Evolutionary conservation across 73 alveolate genomes (phyloP).

Genomic region (Paramecium primaurelia): DNA sequence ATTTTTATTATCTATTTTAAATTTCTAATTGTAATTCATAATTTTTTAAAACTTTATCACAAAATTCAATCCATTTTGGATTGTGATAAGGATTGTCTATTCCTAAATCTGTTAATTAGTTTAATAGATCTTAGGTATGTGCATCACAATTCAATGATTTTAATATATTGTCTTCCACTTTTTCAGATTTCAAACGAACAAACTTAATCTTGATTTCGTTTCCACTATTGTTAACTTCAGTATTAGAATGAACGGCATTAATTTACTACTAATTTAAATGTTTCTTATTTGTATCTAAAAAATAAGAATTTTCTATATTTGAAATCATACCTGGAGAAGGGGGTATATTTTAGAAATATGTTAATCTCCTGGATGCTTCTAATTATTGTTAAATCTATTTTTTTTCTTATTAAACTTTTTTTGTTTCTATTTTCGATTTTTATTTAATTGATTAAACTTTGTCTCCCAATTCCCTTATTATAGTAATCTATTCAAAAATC

Average conservation of each 20-base stretch:
- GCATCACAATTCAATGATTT: neutral
- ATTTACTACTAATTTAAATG: neutral
- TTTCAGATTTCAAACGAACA: neutral
- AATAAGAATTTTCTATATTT: slow-evolving; percentile 10
- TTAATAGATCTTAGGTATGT: neutral
- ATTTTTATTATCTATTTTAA: neutral
- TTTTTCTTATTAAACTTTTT: neutral
- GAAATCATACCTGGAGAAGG: slow-evolving; percentile 8
- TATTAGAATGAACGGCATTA: neutral
- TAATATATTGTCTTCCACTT: neutral
- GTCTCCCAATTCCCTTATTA: neutral
- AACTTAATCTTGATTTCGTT: neutral
- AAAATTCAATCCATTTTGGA: neutral
- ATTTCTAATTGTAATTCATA: neutral
- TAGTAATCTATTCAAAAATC: neutral
- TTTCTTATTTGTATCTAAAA: neutral
- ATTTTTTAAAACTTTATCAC: neutral
- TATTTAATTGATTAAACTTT: neutral
- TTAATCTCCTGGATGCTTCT: neutral
- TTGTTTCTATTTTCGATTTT: neutral
- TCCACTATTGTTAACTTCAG: neutral
- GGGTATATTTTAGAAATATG: neutral
- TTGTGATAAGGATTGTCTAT: neutral
- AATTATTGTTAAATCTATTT: neutral
- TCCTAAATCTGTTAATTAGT: neutral